Evolutionary conservation across 2,329 filamentous ascomycete genomes (phyloP), one percentile per base, ranked within the genome.

Genomic region (Scleromitrula shiraiana): DNA sequence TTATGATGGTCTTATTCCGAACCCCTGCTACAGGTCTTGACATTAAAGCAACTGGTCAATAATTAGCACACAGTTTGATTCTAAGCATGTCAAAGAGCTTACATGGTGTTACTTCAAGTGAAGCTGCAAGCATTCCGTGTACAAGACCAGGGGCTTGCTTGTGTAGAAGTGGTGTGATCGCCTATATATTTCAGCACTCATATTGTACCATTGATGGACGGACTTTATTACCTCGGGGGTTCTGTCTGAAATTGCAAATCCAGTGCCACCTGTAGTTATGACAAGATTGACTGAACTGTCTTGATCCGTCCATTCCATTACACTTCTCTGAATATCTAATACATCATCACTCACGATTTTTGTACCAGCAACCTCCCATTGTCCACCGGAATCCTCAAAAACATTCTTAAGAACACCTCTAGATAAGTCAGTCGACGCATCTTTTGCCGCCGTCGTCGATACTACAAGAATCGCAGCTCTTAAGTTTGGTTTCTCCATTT

Each of bases 71-170:
- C 23, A 42, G 46, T 27, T 22, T 23, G 10, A 41, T 20, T 6
- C 17, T 10, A 30, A 3, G 29, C 26, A 3, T 45, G n/a, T 32
- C 10, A 35, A 36, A 33, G 9, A 22, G 53, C 85, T 71, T 70
- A 95, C 89, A 98, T 39, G 91, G 90, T 2, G 93, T 98, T 27
- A 97, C 81, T 36, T 79, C 72, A 14, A 95, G 70, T 1, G 91
- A 97, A 17, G 87, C 75, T 5, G 89, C 75, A 35, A 98, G 73
- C 91, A 98, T 98, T 55, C 82, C 89, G 68, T 98, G 90, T n/a
- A 96, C 85, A 41, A 98, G 73, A 1, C 93, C 93, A 0, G 89
- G 82, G 0, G 93, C 93, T 65, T 91, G 80, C 63, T 85, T 89
- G 61, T 95, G 82, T 36, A 97, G 73, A 33, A 97, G 68, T 5